A percentile compares a stretch with the other conserved stretches of the same genome.
Evolutionary conservation across 805 yeast genomes (phyloP).

Genomic region (Helenozyma baotianmanensis): DNA sequence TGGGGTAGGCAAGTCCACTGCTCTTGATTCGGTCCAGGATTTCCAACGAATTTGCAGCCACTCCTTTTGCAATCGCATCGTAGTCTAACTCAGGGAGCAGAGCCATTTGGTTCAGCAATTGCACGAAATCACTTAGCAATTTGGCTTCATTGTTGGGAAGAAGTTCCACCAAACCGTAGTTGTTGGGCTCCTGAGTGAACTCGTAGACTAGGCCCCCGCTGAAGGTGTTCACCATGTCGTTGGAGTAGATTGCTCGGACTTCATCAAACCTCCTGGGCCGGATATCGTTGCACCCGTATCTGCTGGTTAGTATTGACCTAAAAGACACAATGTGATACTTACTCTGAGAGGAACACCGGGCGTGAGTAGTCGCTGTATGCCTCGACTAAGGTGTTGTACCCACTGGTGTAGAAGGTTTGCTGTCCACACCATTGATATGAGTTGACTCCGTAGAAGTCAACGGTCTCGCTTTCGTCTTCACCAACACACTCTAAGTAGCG

Average conservation of each 20-base stretch:
- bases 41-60: slow-evolving; percentile 18
- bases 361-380: slow-evolving; percentile 65
- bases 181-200: slow-evolving; percentile 71
- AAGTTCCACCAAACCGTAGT: slow-evolving; percentile 67
- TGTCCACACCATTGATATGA: slow-evolving; percentile 86
- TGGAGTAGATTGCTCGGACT: slow-evolving; percentile 61
- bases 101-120: slow-evolving; percentile 44
- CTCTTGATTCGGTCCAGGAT: slow-evolving; percentile 12
- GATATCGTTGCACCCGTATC: slow-evolving; percentile 77
- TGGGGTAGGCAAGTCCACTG: slow-evolving; percentile 15
- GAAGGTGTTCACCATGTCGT: slow-evolving; percentile 69
- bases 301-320: slow-evolving; percentile 13
- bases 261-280: slow-evolving; percentile 78
- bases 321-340: slow-evolving; percentile 17
- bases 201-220: slow-evolving; percentile 86
- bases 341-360: slow-evolving; percentile 88
- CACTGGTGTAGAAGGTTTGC: slow-evolving; percentile 77
- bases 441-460: slow-evolving; percentile 80
- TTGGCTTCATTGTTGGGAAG: slow-evolving; percentile 39
- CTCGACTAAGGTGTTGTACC: slow-evolving; percentile 55
- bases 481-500: slow-evolving; percentile 75
- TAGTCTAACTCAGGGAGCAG: slow-evolving; percentile 26
- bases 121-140: slow-evolving; percentile 47
- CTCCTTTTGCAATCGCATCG: slow-evolving; percentile 13
- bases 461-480: slow-evolving; percentile 44